Conservation (phyloP, 768 basidiomycete species). For the Boletus vermiculosoides region DNA sequence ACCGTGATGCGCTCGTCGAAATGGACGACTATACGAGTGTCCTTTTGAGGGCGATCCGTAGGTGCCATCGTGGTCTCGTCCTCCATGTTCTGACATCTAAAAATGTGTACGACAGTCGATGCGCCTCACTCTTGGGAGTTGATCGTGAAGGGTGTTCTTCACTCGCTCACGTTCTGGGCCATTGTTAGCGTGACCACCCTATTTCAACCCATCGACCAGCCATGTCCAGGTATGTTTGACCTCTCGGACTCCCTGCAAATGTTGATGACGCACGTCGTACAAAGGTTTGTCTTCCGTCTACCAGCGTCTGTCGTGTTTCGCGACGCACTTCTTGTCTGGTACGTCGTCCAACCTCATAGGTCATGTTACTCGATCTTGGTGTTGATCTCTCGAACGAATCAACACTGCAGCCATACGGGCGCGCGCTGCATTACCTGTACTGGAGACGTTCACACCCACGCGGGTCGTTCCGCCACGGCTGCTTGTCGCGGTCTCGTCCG, state of each 20-base stretch:
- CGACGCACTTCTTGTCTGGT: neutral
- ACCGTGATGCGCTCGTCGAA: too few relatives aligned
- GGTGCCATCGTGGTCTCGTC: neutral
- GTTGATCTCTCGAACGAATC: neutral
- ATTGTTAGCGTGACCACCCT: constrained; percentile 1
- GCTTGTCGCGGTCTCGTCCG: neutral
- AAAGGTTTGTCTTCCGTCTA: neutral
- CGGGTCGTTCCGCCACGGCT: neutral
- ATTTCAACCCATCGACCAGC: neutral
- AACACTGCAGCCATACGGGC: neutral
- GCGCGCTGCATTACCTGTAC: neutral
- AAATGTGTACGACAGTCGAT: constrained; percentile 6
- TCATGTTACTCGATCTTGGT: neutral
- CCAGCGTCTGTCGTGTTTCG: neutral
- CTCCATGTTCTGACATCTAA: neutral
- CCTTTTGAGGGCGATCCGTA: constrained; percentile 16
- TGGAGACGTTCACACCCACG: neutral
- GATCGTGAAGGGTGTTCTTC: constrained; percentile 9
- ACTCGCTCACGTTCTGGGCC: constrained; percentile 10
- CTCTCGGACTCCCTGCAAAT: neutral
- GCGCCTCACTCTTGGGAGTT: constrained; percentile 19
- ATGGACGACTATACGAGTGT: neutral
- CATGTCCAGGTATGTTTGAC: neutral
- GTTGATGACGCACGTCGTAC: too few relatives aligned
- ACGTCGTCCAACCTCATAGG: neutral